Evolutionary conservation across 768 basidiomycete genomes (phyloP).

Genomic region (Gloeopeniophorella convolvens): DNA sequence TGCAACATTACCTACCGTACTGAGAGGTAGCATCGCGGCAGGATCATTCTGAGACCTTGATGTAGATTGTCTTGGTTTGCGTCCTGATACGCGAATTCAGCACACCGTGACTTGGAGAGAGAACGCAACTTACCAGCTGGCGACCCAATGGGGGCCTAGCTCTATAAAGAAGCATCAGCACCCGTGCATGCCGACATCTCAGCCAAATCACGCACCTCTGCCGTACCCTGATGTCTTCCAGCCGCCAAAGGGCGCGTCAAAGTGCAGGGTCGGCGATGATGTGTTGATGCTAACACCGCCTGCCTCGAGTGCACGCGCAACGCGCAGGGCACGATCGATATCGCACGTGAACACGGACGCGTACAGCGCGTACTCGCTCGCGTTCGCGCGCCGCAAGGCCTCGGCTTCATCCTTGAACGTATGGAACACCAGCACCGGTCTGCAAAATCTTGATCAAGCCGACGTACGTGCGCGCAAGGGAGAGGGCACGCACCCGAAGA

Average conservation of each 20-base stretch:
- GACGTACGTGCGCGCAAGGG: neutral
- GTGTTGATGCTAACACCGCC: conserved; percentile 32
- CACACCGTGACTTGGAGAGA: neutral
- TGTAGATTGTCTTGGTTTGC: neutral
- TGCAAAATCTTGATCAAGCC: neutral
- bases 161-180: neutral
- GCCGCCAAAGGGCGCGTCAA: conserved; percentile 73
- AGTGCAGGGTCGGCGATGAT: conserved; percentile 22
- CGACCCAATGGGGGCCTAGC: neutral
- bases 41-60: too few relatives aligned
- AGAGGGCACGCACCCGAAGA: conserved; percentile 44
- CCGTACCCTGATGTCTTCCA: conserved; percentile 42
- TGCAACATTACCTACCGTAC: too few relatives aligned
- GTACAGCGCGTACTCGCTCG: conserved; percentile 42
- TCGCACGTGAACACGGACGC: conserved; percentile 35
- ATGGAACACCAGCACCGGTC: conserved; percentile 65
- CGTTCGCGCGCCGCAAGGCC: conserved; percentile 35
- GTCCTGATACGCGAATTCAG: neutral
- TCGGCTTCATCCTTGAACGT: conserved; percentile 58
- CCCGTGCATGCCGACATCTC: neutral
- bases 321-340: conserved; percentile 36
- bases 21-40: too few relatives aligned
- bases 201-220: neutral
- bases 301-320: conserved; percentile 37
- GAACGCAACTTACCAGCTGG: neutral